These are phyloP conservation scores for Nosema granulosis DNA, from an alignment of 371 early-diverging fungal genomes.

Conservation along the genomic window DNA sequence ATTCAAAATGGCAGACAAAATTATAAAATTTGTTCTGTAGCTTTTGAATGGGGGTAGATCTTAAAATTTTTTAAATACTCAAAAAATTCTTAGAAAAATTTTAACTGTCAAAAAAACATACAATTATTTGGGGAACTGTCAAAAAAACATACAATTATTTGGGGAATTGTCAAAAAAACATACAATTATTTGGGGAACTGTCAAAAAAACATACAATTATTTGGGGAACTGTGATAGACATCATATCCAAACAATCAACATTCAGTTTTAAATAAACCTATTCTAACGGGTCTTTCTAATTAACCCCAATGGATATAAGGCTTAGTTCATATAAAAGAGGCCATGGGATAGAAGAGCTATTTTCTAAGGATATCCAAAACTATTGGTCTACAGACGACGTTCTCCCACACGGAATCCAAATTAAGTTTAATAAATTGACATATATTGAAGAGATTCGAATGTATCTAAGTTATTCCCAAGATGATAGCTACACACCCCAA, in stretches of 20 bases:
- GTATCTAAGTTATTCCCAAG: constrained; percentile 73
- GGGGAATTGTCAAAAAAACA: no score
- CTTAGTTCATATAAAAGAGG: constrained; percentile 65
- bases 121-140: no score
- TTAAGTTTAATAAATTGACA: constrained; percentile 56
- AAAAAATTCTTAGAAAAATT: no score
- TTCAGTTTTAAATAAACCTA: no score
- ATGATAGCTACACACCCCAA: constrained; percentile 84
- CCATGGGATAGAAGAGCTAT: constrained; percentile 65
- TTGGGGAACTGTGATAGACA: no score
- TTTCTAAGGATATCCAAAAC: constrained; percentile 50
- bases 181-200: no score
- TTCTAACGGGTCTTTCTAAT: no score
- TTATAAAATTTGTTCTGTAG: constrained; percentile 16
- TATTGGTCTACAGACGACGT: constrained; percentile 67
- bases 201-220: no score
- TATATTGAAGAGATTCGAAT: constrained; percentile 70
- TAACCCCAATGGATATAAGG: constrained; percentile 64
- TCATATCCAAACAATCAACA: no score
- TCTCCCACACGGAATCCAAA: constrained; percentile 65
- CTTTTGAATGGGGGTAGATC: neutral
- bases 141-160: no score
- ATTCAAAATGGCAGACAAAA: constrained; percentile 22
- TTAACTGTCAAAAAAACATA: no score
- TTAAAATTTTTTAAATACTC: neutral